A percentile compares a stretch with the other conserved stretches of the same genome.
Evolutionary conservation across 1,284 basidiomycete species (phyloP).

Genomic region (Sporisorium exsertum): DNA sequence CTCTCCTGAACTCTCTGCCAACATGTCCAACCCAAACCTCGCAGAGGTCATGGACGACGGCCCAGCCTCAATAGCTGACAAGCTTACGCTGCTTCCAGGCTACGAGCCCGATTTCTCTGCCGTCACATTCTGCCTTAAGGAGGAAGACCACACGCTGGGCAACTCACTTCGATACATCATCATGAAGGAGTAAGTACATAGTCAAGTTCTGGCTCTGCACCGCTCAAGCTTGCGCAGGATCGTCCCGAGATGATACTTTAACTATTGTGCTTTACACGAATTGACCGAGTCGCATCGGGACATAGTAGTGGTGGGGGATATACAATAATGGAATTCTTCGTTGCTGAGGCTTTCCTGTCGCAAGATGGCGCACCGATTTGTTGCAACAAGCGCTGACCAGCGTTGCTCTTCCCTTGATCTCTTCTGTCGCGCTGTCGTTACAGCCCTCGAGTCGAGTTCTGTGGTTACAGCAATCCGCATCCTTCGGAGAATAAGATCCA

Average conservation of each 20-base stretch:
- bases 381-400: constrained; percentile 14
- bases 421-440: background rate
- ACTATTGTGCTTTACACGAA: constrained; percentile 56
- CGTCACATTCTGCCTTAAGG: constrained; percentile 89
- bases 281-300: constrained; percentile 44
- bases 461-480: constrained; percentile 95
- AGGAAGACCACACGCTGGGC: constrained; percentile 95
- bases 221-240: constrained; percentile 5
- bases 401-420: background rate
- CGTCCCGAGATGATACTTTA: constrained; percentile 50
- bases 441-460: constrained; percentile 98
- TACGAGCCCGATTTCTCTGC: constrained; percentile 84
- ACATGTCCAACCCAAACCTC: constrained; percentile 53
- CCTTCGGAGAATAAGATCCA: constrained; percentile 97
- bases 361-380: background rate
- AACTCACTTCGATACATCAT: constrained; percentile 96
- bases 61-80: constrained; percentile 47
- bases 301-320: constrained; percentile 61
- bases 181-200: constrained; percentile 93
- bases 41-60: constrained; percentile 54
- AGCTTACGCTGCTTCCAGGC: constrained; percentile 73
- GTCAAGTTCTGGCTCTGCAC: background rate
- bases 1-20: background rate
- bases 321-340: constrained; percentile 69
- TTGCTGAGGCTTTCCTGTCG: constrained; percentile 64